Evolutionary conservation across 805 yeast genomes (phyloP).

Genomic region (Jamesozyma lodderae): DNA sequence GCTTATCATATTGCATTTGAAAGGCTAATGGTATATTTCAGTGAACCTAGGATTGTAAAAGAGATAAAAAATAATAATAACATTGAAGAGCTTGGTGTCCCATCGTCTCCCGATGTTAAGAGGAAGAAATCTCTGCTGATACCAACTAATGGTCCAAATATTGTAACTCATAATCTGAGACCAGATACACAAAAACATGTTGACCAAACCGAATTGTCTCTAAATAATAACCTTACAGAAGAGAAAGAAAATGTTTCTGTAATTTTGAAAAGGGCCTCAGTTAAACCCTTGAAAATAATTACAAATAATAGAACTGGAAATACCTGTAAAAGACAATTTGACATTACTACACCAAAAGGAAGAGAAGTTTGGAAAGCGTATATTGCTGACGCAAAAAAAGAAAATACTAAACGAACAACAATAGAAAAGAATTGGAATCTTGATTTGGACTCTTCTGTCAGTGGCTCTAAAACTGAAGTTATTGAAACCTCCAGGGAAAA

Average conservation of each 20-base stretch:
- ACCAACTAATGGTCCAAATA: background rate
- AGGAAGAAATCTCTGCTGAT: no score
- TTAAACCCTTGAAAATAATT: background rate
- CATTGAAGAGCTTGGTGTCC: no score
- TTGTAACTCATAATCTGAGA: background rate
- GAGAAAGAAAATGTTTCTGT: background rate
- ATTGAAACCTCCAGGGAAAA: no score
- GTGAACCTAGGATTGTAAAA: background rate
- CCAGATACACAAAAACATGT: background rate
- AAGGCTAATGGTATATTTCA: background rate
- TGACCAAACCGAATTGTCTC: no score
- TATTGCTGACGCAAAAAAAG: no score
- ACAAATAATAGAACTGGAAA: background rate
- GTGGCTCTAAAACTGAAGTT: no score
- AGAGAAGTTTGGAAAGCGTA: conserved; percentile 7
- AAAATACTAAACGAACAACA: background rate
- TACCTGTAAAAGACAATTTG: conserved; percentile 3
- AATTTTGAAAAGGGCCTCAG: background rate
- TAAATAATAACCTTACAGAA: background rate
- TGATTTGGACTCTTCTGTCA: no score
- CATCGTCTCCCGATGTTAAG: no score
- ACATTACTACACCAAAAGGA: conserved; percentile 9
- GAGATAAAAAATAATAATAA: no score
- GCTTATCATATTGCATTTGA: background rate
- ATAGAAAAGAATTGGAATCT: background rate